Base-by-base conservation (phyloP, 2,329 filamentous ascomycete species). In the Ascochyta viciae-villosae region DNA sequence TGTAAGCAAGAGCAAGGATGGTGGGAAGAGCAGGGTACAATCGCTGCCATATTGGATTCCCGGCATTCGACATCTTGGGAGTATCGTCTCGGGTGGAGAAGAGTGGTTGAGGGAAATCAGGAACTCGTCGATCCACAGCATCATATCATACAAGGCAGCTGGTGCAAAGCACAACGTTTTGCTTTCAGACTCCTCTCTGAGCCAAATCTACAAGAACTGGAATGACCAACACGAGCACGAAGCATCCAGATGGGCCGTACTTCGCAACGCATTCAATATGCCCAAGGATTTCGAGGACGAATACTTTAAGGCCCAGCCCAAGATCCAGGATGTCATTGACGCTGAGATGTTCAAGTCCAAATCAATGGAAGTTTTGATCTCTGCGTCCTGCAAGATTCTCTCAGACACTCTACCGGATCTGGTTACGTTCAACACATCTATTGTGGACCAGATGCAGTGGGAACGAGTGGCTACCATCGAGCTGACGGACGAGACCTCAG, bases 381-480 rank as follows among this genome's bases (percentile, higher is more conserved):
- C 56, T 69, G 46, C 58, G 7, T 68, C 70, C 4, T 47, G 72
- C 4, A 55, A 54, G 7, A 61, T 64, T 76, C 6, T 77, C 74
- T 41, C 70, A 60, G 35, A 74, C 73, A 52, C 72, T 81, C 76
- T 84, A 10, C 81, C 83, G 4, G 82, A 85, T 49, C 70, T 89
- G 31, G 80, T 88, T 35, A 85, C 85, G 0, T 87, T 87, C 63
- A 81, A 80, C 34, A 76, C 80, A 7, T 87, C 84, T 16, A 75
- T 81, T 2, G 84, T 89, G 23, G 87, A 89, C 64, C 84, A 88
- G 57, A 80, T 81, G 63, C 77, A 78, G 2, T 89, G 87, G 87
- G 87, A 89, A 67, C 81, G 84, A 31, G 79, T 83, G 1, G 72
- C 74, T 2, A 70, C 82, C 22, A 76, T 83, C 4, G 80, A 81